These are phyloP conservation scores for Malassezia globosa DNA, from an alignment of 1,284 basidiomycete genomes.

Conservation along the genomic window DNA sequence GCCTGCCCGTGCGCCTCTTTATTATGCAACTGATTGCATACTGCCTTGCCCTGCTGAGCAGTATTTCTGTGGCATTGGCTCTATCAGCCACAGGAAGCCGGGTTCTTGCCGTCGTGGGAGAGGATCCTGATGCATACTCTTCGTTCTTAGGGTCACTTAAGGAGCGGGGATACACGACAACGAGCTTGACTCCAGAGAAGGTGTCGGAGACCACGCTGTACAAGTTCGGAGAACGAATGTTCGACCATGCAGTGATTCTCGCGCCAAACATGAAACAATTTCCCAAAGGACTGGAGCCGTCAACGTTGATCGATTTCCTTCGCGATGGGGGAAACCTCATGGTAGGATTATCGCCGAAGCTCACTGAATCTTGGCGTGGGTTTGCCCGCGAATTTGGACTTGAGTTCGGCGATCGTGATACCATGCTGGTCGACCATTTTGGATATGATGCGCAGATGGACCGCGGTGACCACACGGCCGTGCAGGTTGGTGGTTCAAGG, in stretches of 20 bases:
- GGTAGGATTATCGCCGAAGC: constrained; percentile 61
- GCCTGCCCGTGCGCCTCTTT: not conserved
- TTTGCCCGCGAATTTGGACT: constrained; percentile 53
- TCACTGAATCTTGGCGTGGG: constrained; percentile 51
- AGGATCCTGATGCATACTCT: constrained; percentile 17
- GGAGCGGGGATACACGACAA: constrained; percentile 24
- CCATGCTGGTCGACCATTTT: constrained; percentile 50
- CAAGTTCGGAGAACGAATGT: constrained; percentile 30
- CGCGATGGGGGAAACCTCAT: constrained; percentile 65
- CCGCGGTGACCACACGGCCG: constrained; percentile 29
- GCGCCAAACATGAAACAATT: constrained; percentile 50
- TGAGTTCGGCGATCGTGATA: constrained; percentile 50
- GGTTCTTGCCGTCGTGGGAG: constrained; percentile 32
- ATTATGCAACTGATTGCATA: constrained; percentile 2
- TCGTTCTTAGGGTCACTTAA: constrained; percentile 21
- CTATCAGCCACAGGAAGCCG: constrained; percentile 32
- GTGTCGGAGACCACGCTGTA: constrained; percentile 21
- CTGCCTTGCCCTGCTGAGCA: not conserved
- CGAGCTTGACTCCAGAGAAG: not conserved
- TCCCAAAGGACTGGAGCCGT: constrained; percentile 67
- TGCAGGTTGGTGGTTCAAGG: constrained; percentile 23
- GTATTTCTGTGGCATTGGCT: not conserved
- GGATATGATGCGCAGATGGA: constrained; percentile 23
- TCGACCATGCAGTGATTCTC: constrained; percentile 38
- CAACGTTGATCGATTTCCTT: constrained; percentile 65